Evolutionary conservation across 2,329 filamentous ascomycete species (phyloP).

Genomic region (Akanthomyces uredinophilus): DNA sequence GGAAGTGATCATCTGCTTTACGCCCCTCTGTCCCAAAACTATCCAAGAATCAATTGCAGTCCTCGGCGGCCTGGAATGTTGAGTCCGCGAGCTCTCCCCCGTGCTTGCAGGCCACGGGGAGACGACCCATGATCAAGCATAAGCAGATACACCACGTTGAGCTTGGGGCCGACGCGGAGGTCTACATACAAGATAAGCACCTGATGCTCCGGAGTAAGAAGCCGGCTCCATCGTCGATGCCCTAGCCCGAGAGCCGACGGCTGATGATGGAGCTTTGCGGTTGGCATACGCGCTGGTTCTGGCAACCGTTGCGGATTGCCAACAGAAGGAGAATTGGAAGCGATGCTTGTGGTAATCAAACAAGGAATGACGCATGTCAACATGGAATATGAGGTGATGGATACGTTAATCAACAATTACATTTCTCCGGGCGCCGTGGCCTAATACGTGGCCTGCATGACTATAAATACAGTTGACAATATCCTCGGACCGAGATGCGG

Average conservation of each 20-base stretch:
- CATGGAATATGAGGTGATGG: not conserved
- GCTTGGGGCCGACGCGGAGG: constrained; percentile 31
- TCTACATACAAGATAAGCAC: constrained; percentile 22
- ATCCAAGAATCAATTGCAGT: constrained; percentile 20
- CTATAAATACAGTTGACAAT: not conserved
- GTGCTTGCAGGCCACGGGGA: constrained; percentile 32
- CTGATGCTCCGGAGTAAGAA: constrained; percentile 23
- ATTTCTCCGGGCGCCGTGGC: no score
- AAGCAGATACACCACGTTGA: constrained; percentile 38
- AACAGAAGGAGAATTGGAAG: not conserved
- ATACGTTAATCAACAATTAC: no score
- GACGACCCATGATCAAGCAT: constrained; percentile 37
- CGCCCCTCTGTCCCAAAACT: not conserved
- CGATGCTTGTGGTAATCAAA: not conserved
- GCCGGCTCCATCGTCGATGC: constrained; percentile 21
- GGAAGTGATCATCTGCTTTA: no score
- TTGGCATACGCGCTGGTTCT: not conserved
- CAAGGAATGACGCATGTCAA: not conserved
- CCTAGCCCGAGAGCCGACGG: constrained; percentile 18
- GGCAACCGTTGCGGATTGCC: not conserved
- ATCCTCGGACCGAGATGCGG: no score
- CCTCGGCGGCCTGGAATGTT: constrained; percentile 33
- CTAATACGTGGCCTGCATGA: not conserved
- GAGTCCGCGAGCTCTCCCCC: constrained; percentile 24
- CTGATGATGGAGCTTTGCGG: constrained; percentile 6